phyloP scores from a whole-genome alignment of 2,329 filamentous ascomycete species.

The Claviceps digitariae region DNA sequence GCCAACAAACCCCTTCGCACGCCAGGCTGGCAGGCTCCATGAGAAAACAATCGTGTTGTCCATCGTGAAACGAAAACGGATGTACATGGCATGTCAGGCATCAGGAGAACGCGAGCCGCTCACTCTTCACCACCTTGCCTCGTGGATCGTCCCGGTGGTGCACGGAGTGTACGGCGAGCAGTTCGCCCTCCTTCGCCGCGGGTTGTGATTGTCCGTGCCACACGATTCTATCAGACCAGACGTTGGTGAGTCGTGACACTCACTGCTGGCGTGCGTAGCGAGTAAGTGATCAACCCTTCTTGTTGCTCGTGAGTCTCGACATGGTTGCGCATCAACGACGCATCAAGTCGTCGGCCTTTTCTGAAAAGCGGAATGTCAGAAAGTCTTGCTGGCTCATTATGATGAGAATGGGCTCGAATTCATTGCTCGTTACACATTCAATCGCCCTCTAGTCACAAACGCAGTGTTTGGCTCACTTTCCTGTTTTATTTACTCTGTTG shows the following conservation, averaged over 20 bases:
- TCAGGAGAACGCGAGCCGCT: slow-evolving; percentile 2
- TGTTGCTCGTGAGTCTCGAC: not conserved
- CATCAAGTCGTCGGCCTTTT: too few relatives aligned
- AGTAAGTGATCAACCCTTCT: slow-evolving; percentile 1
- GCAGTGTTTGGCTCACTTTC: not conserved
- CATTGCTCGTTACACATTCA: not conserved
- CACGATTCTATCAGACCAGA: not conserved
- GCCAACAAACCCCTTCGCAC: not conserved
- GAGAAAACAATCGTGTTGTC: not conserved
- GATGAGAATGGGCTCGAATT: not conserved
- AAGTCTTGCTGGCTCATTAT: not conserved
- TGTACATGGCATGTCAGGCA: not conserved
- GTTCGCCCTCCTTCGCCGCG: not conserved
- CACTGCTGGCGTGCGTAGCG: not conserved
- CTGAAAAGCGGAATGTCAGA: not conserved
- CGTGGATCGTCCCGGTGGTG: not conserved
- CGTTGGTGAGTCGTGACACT: too few relatives aligned
- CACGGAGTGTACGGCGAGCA: not conserved
- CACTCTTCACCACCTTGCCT: not conserved
- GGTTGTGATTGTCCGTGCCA: not conserved
- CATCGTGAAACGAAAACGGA: slow-evolving; percentile 1
- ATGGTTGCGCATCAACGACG: not conserved
- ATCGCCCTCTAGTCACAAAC: not conserved
- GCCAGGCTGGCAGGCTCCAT: not conserved
- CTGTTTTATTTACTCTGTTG: not conserved